Evolutionary conservation across 23 red algal genomes (phyloP).

Genomic region (Pyropia yezoensis): DNA sequence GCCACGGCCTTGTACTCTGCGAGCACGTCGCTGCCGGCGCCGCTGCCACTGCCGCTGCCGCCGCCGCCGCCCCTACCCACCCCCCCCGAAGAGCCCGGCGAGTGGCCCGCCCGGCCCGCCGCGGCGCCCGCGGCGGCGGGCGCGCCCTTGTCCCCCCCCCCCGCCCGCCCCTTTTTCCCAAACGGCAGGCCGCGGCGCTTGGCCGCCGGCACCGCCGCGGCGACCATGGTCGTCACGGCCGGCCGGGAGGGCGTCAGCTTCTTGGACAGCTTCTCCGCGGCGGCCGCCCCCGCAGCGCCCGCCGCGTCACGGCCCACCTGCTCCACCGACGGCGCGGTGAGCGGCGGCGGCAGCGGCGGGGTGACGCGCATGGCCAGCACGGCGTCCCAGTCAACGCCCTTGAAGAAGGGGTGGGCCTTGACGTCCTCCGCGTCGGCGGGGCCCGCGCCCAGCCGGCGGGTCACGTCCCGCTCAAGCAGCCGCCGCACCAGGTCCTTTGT

Average conservation of each 20-base stretch:
- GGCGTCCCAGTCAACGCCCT: conserved; percentile 52
- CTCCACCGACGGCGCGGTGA: conserved; percentile 6
- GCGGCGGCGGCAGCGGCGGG: conserved; percentile 39
- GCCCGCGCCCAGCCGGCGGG: conserved; percentile 51
- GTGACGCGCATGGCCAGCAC: conserved; percentile 33
- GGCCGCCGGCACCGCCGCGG: not conserved
- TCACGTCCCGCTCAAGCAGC: conserved; percentile 67
- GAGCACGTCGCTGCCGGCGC: not conserved
- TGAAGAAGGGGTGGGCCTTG: conserved; percentile 80
- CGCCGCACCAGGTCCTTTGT: conserved; percentile 59
- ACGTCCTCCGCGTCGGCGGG: conserved; percentile 54
- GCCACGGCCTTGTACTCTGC: not conserved
- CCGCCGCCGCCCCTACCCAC: no score
- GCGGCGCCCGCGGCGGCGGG: no score
- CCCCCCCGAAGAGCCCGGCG: no score
- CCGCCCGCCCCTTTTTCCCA: no score
- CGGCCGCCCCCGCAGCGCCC: not conserved
- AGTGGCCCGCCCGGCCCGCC: no score
- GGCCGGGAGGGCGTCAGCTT: not conserved
- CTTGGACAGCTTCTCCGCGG: not conserved
- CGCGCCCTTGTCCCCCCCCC: no score
- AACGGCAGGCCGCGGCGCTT: not conserved
- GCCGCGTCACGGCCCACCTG: not conserved
- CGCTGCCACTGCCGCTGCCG: not conserved
- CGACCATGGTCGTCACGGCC: not conserved